Percentiles rank a stretch among this genome's conserved stretches.
Conservation (phyloP, 2,329 filamentous ascomycete genomes). For the Plenodomus biglobosus region DNA sequence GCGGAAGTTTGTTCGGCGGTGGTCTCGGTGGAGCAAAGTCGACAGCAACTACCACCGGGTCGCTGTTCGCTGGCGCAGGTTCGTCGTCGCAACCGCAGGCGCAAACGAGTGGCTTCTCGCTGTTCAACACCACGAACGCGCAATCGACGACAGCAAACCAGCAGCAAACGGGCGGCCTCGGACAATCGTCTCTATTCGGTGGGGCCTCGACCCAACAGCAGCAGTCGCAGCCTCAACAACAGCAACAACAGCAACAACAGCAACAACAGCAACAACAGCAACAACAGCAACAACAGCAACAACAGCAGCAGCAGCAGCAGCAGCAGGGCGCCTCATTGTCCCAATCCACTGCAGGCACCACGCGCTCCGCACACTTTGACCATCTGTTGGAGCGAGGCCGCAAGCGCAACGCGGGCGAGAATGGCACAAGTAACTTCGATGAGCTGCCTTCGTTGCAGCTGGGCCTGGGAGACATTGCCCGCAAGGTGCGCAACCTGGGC, state of each 20-base stretch:
- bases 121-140: conserved; percentile 31
- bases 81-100: conserved; percentile 29
- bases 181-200: conserved; percentile 31
- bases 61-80: conserved; percentile 27
- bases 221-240: conserved; percentile 19
- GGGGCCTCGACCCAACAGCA: conserved; percentile 30
- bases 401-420: conserved; percentile 68
- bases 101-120: conserved; percentile 21
- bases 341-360: conserved; percentile 35
- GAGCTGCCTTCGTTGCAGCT: conserved; percentile 89
- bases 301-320: conserved; percentile 16
- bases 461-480: conserved; percentile 81
- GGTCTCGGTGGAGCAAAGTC: conserved; percentile 41
- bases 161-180: conserved; percentile 35
- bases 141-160: conserved; percentile 32
- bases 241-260: conserved; percentile 22
- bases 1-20: conserved; percentile 36
- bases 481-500: conserved; percentile 74
- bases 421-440: conserved; percentile 61
- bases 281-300: conserved; percentile 30
- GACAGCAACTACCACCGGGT: conserved; percentile 30
- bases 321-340: conserved; percentile 38
- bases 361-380: conserved; percentile 64
- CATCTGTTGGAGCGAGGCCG: conserved; percentile 64
- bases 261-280: conserved; percentile 20